phyloP scores from a whole-genome alignment of 371 early-diverging fungal species.

The Mortierella sp. region DNA sequence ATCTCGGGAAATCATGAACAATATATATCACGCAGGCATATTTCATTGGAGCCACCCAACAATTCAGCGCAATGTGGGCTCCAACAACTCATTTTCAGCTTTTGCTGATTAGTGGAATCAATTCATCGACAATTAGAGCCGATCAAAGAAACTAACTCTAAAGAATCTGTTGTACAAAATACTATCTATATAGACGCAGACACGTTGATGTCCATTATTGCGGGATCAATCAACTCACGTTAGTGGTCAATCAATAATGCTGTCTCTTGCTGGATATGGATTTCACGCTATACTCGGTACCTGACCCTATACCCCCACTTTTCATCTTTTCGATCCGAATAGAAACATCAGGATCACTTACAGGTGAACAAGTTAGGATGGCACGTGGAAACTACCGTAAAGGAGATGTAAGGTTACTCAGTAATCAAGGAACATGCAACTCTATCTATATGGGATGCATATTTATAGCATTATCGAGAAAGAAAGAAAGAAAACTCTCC shows the following conservation, averaged over 20 bases:
- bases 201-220: conserved; percentile 39
- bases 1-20: neutral
- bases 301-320: neutral
- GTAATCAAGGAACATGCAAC: neutral
- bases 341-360: conserved; percentile 20
- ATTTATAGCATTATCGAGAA: neutral
- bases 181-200: conserved; percentile 24
- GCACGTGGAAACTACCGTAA: conserved; percentile 45
- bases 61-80: no score
- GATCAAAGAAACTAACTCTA: neutral
- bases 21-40: neutral
- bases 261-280: neutral
- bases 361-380: conserved; percentile 28
- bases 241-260: conserved; percentile 2
- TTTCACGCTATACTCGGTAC: neutral
- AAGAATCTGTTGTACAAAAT: neutral
- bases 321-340: neutral
- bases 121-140: neutral
- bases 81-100: no score
- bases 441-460: neutral
- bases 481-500: neutral
- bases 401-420: conserved; percentile 41
- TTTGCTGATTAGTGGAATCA: no score
- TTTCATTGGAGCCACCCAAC: neutral
- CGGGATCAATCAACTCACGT: conserved; percentile 39